These are phyloP conservation scores for Nicotiana tomentosiformis DNA, from an alignment of 257 asterid species.

Conservation along the genomic window DNA sequence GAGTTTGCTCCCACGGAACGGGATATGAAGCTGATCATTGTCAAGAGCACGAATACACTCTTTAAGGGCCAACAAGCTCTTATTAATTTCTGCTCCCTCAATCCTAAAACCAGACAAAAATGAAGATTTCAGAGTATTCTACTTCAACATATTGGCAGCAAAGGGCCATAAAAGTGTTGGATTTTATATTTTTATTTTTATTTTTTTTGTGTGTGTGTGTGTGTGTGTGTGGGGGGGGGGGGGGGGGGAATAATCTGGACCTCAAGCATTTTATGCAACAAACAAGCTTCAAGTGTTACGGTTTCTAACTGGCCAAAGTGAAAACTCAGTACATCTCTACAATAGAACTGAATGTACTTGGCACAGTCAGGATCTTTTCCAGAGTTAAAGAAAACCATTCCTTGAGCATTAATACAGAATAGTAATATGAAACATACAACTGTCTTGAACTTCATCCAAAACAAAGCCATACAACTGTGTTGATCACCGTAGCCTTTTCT, in stretches of 20 bases:
- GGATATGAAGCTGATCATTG: conserved; percentile 97
- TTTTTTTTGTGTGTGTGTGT: neutral
- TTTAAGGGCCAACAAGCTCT: conserved; percentile 94
- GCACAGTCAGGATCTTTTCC: neutral
- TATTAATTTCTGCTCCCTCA: conserved; percentile 99
- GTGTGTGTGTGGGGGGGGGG: neutral
- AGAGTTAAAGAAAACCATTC: neutral
- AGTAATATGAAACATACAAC: neutral
- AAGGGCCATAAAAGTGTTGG: neutral
- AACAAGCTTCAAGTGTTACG: neutral
- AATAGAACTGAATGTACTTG: neutral
- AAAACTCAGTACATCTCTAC: neutral
- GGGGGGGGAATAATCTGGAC: neutral
- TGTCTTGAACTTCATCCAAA: neutral
- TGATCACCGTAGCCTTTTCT: neutral
- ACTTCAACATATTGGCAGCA: neutral
- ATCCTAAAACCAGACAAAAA: conserved; percentile 45
- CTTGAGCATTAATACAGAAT: neutral
- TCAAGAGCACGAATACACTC: conserved; percentile 99
- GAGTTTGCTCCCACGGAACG: conserved; percentile 99
- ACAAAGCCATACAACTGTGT: too few species aligned
- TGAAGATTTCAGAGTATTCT: neutral
- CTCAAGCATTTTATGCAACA: neutral
- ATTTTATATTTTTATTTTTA: neutral
- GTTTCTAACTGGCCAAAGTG: neutral